Evolutionary conservation across 75 land plant genomes (phyloP), one percentile per base, ranked within the genome.

Genomic region (Picea glauca): DNA sequence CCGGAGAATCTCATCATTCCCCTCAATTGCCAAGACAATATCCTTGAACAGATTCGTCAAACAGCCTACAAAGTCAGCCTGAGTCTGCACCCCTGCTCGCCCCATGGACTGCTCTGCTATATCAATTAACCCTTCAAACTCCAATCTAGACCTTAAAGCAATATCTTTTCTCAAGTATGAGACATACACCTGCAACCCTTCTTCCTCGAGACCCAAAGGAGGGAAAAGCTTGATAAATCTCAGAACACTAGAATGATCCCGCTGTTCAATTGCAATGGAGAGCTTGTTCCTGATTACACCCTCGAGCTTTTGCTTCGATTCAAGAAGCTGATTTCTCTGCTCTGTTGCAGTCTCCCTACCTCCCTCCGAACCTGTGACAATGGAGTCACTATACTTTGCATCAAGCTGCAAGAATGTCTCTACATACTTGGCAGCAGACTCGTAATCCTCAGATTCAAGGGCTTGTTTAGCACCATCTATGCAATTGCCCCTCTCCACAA

Each of bases 1-100:
- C 76, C 86, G 64, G 31, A 96, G 75, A 50, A 93, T 84, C 75
- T 90, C 96, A 80, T 91, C 89, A 77, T 96, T 96, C 72, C 90
- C 98, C 57, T 96, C 90, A 4, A 96, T 65, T 3, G 96, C 96
- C 70, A 88, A 60, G 1, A 95, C 98, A 78, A 96, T 90, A 67
- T 93, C 94, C 64, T 90, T 91, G 73, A 96, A 96, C 54, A 96
- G 81, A 80, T 84, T 85, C 1, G 92, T 90, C 81, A 96, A 80
- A 76, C 90, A 86, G 5, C 79, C 87, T 8, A 93, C 90, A 76
- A 91, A 96, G 78, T 90, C 84, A 4, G 88, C 85, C 77, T 80
- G 61, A 15, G 35, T 32, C 30, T 58, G 81, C 35, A 58, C n/a
- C 58, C 60, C 54, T 33, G 31, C 75, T n/a, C 26, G 77, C 5